Conservation (phyloP, 2,329 filamentous ascomycete species). For the Trichoderma afroharzianum region DNA sequence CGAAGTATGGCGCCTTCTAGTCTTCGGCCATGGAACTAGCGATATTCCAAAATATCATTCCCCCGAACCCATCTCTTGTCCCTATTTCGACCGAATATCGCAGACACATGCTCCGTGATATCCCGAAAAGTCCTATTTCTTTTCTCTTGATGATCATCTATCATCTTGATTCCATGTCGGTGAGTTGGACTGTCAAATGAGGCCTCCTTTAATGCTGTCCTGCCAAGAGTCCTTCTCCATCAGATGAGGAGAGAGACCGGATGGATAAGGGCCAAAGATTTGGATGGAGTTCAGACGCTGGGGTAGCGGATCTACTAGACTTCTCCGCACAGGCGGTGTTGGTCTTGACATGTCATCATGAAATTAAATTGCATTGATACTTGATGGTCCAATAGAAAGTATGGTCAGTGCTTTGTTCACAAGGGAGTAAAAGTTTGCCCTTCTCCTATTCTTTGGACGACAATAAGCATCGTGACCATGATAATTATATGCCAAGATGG, state of each 20-base stretch:
- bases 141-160: not conserved
- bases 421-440: not conserved
- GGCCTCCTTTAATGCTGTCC: not conserved
- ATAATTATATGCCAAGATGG: not conserved
- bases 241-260: not conserved
- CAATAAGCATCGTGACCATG: not conserved
- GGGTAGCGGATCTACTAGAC: not conserved
- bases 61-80: not conserved
- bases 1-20: not conserved
- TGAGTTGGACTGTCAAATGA: not conserved
- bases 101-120: not conserved
- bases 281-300: not conserved
- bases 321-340: not conserved
- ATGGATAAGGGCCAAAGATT: not conserved
- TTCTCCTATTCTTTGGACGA: not conserved
- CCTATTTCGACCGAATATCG: not conserved
- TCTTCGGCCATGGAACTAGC: not conserved
- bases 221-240: not conserved
- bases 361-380: not conserved
- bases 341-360: not conserved
- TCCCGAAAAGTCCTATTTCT: not conserved
- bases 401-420: not conserved
- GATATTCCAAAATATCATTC: not conserved
- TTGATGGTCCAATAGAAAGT: not conserved
- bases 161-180: not conserved